Base-by-base conservation (phyloP, 768 basidiomycete genomes). In the Rhodotorula taiwanensis region DNA sequence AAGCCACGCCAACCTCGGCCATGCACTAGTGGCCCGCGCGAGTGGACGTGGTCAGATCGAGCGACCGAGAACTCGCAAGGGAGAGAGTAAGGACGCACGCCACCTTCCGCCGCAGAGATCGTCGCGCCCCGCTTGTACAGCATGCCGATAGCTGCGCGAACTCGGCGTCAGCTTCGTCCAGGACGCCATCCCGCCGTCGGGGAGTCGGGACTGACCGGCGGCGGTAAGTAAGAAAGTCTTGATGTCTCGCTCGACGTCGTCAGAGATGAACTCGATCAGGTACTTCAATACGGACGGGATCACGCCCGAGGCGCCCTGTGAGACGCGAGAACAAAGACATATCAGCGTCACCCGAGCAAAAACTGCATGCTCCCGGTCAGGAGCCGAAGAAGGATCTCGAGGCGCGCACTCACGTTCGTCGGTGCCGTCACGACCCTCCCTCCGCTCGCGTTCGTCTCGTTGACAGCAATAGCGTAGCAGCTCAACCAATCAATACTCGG, bases 51-150 rank as follows among this genome's bases (percentile, higher is more conserved):
- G n/a, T n/a, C n/a, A n/a, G n/a, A n/a, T n/a, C n/a, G n/a, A n/a
- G n/a, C n/a, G n/a, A n/a, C n/a, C n/a, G n/a, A n/a, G n/a, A n/a
- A n/a, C n/a, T n/a, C n/a, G n/a, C n/a, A n/a, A n/a, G n/a, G n/a
- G n/a, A n/a, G n/a, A n/a, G n/a, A n/a, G n/a, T 16, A 10, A 10
- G 36, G 36, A 39, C 36, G 9, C 36, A 39, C 36, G 16, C 75
- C 76, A 25, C 93, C 93, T 76, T 98, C 94, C 0, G 94, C 92
- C 20, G 93, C 93, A 51, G 87, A 89, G 54, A 97, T 95, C 3
- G 93, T 94, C 66, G 89, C 90, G n/a, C 92, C 91, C 62, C 93
- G 83, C 75, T 98, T 97, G 79, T 91, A 94, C 36, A 95, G 78
- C 92, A 95, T 95, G 21, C 93, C 91, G 56, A 94, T 77, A 14